Percentiles rank a stretch among this genome's conserved stretches.
Conservation (phyloP, 768 basidiomycete genomes). For the Psilocybe cubensis region DNA sequence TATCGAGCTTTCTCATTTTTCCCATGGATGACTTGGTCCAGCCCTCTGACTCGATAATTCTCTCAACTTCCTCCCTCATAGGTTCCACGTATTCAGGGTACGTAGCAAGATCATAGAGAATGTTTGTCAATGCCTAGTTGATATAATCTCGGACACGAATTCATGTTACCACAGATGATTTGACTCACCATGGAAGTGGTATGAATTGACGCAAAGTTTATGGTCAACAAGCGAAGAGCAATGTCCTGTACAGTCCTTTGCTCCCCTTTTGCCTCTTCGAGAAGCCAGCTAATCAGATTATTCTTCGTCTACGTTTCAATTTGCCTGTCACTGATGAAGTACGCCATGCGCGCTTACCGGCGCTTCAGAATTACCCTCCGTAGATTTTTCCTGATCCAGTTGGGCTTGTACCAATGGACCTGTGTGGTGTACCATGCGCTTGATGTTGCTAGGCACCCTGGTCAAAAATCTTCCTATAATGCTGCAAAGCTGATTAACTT, state of each 20-base stretch:
- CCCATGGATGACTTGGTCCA: conserved; percentile 36
- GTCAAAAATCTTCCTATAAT: conserved; percentile 17
- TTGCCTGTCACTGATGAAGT: background rate
- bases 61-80: conserved; percentile 46
- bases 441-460: conserved; percentile 12
- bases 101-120: conserved; percentile 38
- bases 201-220: conserved; percentile 32
- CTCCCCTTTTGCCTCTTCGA: conserved; percentile 25
- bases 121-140: conserved; percentile 35
- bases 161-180: too few relatives aligned
- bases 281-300: conserved; percentile 27
- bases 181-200: conserved; percentile 23
- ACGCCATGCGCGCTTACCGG: background rate
- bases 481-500: conserved; percentile 1
- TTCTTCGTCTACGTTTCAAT: conserved; percentile 8
- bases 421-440: conserved; percentile 7
- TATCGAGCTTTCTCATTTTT: conserved; percentile 46
- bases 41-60: conserved; percentile 35
- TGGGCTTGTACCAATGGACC: conserved; percentile 18
- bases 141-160: background rate
- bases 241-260: conserved; percentile 19
- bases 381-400: conserved; percentile 8
- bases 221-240: conserved; percentile 19
- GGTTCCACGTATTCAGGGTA: conserved; percentile 33
- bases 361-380: conserved; percentile 9